Base-by-base conservation (phyloP, 108 stramenopile genomes). In the Skeletonema tropicum region DNA sequence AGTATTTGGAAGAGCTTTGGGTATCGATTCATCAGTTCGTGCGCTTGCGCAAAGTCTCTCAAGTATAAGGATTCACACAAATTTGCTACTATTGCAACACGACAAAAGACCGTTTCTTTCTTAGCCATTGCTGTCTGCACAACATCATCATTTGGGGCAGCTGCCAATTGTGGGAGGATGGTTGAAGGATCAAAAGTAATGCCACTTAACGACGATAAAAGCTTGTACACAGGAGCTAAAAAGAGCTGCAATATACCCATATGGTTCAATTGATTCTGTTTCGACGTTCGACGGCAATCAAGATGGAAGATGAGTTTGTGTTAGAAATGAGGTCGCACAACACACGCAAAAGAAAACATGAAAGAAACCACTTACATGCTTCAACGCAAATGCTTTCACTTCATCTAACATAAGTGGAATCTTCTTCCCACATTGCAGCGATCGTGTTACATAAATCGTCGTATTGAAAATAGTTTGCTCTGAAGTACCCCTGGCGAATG, bases 391-490 rank as follows among this genome's bases (percentile, higher is more conserved):
- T 0, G 66, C 66, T 11, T 66, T 66, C 26, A 66, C 45, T 45
- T 66, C 66, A 23, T 66, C 19, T 29, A 66, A 23, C 32, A 73
- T 25, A 9, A 64, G 26, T 52, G 49, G 49, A 9, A 73, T 23
- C 17, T 73, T 64, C 23, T 52, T 64, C 23, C 72, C 72, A 30
- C 62, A 7, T 14, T 64, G 62, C 6, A 63, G 49, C n/a, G 46
- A 64, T 12, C 42, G 36, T 21, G 30, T 21, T 10, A 73, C 32
- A 38, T 64, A 73, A 13, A 73, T 55, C 11, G 55, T 17, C 19
- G 72, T 73, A 21, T 64, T 73, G 35, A 63, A 15, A 63, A 64
- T 31, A 14, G 72, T 17, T 21, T 61, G 41, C 63, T 73, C 72
- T 23, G 46, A 45, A 32, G 41, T 64, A 25, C 62, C 68, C 4